Evolutionary conservation across 176 grass and related monocot species (phyloP), one percentile per base, ranked within the genome.

Genomic region (Aegilops umbellulata): DNA sequence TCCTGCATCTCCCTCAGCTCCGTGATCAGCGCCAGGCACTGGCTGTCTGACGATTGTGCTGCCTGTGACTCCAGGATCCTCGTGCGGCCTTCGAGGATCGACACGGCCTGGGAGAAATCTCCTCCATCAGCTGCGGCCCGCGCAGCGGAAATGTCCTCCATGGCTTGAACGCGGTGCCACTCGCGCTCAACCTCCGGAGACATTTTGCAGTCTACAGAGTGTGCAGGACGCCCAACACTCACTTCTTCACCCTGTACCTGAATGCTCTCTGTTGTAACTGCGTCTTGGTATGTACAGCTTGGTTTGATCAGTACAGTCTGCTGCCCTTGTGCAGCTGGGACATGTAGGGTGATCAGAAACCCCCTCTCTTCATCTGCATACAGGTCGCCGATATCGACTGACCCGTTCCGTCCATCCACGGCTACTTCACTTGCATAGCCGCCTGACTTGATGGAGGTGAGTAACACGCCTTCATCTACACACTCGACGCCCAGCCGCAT

Each of bases 331-430:
- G 26, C 71, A 44, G 71, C 69, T 65, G 94, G 87, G 85, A 93
- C 69, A 77, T 82, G 55, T 62, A 86, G 19, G 78, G 61, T 86
- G 88, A 95, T 25, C 76, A 85, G 77, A 91, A 98, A 95, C 8
- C 86, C 91, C 85, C 96, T 94, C 84, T 94, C 96, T 84, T 98
- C 96, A 49, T 98, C 96, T 60, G 96, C 93, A 80, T 98, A 98
- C 6, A 98, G 70, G 65, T 98, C 91, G 8, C 91, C 96, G 39
- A 98, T 88, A 70, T 89, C 78, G 64, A 98, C 82, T 46, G 69
- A 92, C 72, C 96, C 96, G 14, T 64, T 84, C 8, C 82, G 86
- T 6, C 44, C 81, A 90, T 92, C 77, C 29, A 74, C 75, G 25
- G 47, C 44, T 58, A 95, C 51, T 65, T 89, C 86, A 9, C 69